Base-by-base conservation (phyloP, 164 flowering plant genomes). In the Kalanchoe fedtschenkoi region DNA sequence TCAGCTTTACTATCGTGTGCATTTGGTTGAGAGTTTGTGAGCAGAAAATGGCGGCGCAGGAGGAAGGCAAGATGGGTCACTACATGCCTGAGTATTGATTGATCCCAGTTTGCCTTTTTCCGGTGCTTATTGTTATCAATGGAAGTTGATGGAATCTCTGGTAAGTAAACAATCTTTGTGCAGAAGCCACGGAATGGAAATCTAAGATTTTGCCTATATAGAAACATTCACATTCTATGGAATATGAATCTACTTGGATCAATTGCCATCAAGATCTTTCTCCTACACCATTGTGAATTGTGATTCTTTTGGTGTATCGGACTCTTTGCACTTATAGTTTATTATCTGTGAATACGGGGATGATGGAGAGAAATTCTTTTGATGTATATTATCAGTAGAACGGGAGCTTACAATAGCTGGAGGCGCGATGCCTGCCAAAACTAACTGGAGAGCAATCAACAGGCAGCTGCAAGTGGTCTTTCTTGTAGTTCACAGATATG, bases 1-100 rank as follows among this genome's bases (percentile, higher is more conserved):
- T 93, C 14, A 93, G 98, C 61, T 93, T 93, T 42, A 83, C 87
- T 8, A 96, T 81, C 7, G 98, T 90, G 9, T 93, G 98, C 68
- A 66, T 86, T 17, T 92, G 97, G 98, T 74, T 92, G 77, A 86
- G 83, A 73, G 77, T 82, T 30, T 81, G 89, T 2, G 98, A 92
- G 60, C 78, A 75, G 65, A 79, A 81, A 65, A 69, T 80, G 78
- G 76, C 74, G 13, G 65, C 47, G 3, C 87, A 81, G 3, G 91
- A 83, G 28, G 89, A 87, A 73, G 93, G 86, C 7, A 86, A 89
- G 74, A 82, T 79, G 44, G 72, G 76, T 65, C 95, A 87, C 29
- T 77, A 78, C n/a, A 85, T 87, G 90, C 97, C 97, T 51, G 96
- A 91, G 66, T 88, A 88, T 70, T 91, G 80, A 77, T 55, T 35